A percentile compares a stretch with the other conserved stretches of the same genome.
Evolutionary conservation across 2,329 filamentous ascomycete species (phyloP).

Genomic region (Parasarocladium wereldwijsianum): DNA sequence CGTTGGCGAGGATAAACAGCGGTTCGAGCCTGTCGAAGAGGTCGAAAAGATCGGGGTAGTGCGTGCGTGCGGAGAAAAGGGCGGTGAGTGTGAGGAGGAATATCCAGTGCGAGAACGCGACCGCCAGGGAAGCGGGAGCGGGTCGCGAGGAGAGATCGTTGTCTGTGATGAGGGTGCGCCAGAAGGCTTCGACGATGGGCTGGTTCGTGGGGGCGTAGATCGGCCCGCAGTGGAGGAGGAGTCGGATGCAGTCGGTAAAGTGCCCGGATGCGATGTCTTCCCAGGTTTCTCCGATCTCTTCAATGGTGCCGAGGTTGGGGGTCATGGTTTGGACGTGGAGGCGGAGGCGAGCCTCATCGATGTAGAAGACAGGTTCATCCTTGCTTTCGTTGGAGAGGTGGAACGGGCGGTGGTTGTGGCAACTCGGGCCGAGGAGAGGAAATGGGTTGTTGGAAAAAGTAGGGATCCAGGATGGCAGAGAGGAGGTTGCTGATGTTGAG

Average conservation of each 20-base stretch:
- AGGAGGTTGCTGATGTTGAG: conserved; percentile 4
- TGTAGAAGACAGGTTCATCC: conserved; percentile 4
- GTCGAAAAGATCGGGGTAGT: conserved; percentile 7
- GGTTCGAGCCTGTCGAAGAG: conserved; percentile 10
- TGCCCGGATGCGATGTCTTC: background rate
- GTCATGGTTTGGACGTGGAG: conserved; percentile 8
- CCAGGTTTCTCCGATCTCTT: conserved; percentile 6
- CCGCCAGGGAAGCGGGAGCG: conserved; percentile 7
- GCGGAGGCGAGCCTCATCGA: conserved; percentile 5
- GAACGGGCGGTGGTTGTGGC: background rate
- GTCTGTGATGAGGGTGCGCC: conserved; percentile 13
- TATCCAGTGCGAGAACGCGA: conserved; percentile 9
- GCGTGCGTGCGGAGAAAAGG: conserved; percentile 3
- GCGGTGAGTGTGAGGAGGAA: conserved; percentile 7
- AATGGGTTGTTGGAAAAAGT: conserved; percentile 9
- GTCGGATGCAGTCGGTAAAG: conserved; percentile 8
- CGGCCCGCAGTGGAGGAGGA: conserved; percentile 10
- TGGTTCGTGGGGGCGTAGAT: conserved; percentile 9
- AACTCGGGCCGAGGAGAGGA: conserved; percentile 7
- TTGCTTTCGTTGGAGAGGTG: conserved; percentile 1
- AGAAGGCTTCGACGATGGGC: conserved; percentile 13
- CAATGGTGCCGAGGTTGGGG: conserved; percentile 9
- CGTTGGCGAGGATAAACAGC: conserved; percentile 10
- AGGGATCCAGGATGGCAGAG: conserved; percentile 10
- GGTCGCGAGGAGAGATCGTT: conserved; percentile 9